Base-by-base conservation (phyloP, 176 grass and related monocot species). In the Oryza longistaminata region DNA sequence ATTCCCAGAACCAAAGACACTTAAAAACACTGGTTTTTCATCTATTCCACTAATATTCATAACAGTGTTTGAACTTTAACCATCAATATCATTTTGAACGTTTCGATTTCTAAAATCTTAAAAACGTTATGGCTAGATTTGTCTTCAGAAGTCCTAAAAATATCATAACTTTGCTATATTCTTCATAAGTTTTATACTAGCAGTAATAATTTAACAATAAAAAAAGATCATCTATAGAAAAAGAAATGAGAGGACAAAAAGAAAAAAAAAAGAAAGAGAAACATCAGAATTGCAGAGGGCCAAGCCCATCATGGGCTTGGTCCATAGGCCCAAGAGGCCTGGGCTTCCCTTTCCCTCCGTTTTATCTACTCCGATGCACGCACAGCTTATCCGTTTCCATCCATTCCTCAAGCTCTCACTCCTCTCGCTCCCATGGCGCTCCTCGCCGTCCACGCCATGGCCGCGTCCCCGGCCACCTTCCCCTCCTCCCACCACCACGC, bases 371-470 rank as follows among this genome's bases (percentile, higher is more conserved):
- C 55, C 55, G 2, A 1, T 61, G 7, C 55, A 58, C 6, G 1
- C 1, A 15, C 7, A 10, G 19, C 19, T 62, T 62, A 62, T 62
- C 58, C n/a, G n/a, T 24, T 24, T 11, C n/a, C n/a, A 62, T 53
- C 50, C 50, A 19, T 31, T 31, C 29, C 29, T 31, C 29, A 31
- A 31, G 29, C 29, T 31, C 29, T 15, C 5, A 15, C 17, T 61
- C 17, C 10, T 2, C 58, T 11, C 31, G 8, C 8, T 26, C 9
- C 76, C 26, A 94, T 94, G 92, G 87, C 87, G 87, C 85, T 90
- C 33, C 89, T 94, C 85, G 76, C 85, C 50, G 8, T 88, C 66
- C 77, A 86, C 72, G 80, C 71, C 80, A 49, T 90, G 72, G 72
- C 62, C 52, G 11, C 77, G 12, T 76, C 83, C 19, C 40, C 81